Base-by-base conservation (phyloP, 352 stramenopile species). In the Sclerospora graminicola region DNA sequence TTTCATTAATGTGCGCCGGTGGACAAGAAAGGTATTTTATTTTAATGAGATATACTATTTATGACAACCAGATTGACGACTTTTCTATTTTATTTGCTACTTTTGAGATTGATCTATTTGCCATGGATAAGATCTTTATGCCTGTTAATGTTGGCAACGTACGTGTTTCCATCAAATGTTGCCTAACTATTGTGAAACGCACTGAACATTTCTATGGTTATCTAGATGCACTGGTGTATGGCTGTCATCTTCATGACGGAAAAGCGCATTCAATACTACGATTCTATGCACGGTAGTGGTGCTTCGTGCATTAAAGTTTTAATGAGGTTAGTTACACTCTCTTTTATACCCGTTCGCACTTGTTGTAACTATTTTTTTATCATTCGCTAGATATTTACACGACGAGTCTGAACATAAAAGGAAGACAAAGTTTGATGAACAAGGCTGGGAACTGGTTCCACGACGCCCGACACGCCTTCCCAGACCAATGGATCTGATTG, bases 91-190 rank as follows among this genome's bases (percentile, higher is more conserved):
- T 38, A 21, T 40, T 9, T 23, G n/a, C 45, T 30, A 30, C 14
- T 16, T 31, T 38, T 18, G 42, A 86, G 80, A 71, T 92, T 40
- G 81, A 93, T 51, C 19, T 93, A n/a, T 93, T 93, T 43, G 55
- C 74, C n/a, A 88, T 93, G 78, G 81, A 93, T 63, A 93, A 93
- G 47, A 69, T 93, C 50, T 90, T 90, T 45, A 66, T 93, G 2
- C 81, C 81, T 3, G 69, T 93, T 38, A 90, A 93, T 41, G 61
- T 93, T n/a, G 79, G 68, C 32, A 90, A 93, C 43, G 81, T 89
- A 69, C 44, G 72, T 57, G 8, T 8, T 16, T 0, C 32, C 42
- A 13, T 20, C 32, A n/a, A 9, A 43, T 37, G 26, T n/a, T n/a
- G n/a, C n/a, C n/a, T n/a, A n/a, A n/a, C n/a, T n/a, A n/a, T n/a